Evolutionary conservation across 2,329 filamentous ascomycete genomes (phyloP).

Genomic region (Penicillium sp.): DNA sequence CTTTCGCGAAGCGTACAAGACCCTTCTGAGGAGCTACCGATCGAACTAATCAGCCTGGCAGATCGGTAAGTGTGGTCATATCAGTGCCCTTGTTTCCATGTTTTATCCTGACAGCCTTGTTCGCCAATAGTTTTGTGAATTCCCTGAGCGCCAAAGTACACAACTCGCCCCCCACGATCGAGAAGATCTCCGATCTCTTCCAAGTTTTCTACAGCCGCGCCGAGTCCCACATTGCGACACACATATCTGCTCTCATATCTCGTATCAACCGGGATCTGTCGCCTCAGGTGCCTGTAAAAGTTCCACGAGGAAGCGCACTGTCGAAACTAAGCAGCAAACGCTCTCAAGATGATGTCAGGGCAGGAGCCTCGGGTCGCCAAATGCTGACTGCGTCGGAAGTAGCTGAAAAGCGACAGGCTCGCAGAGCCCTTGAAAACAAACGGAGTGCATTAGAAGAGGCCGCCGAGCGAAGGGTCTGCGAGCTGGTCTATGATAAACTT

Average conservation of each 20-base stretch:
- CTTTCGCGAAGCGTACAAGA: constrained; percentile 49
- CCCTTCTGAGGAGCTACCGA: constrained; percentile 84
- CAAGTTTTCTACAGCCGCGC: constrained; percentile 89
- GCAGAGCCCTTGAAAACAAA: constrained; percentile 75
- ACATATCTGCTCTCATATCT: constrained; percentile 76
- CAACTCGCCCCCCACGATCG: constrained; percentile 75
- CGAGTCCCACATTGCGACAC: constrained; percentile 77
- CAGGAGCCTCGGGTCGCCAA: constrained; percentile 61
- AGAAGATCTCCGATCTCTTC: constrained; percentile 79
- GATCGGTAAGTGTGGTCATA: constrained; percentile 62
- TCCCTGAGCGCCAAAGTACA: constrained; percentile 85
- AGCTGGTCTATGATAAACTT: constrained; percentile 80
- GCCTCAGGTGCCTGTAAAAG: constrained; percentile 55
- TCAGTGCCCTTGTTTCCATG: neutral
- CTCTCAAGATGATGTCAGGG: constrained; percentile 29
- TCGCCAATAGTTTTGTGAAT: constrained; percentile 71
- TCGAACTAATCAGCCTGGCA: constrained; percentile 85
- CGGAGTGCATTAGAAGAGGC: constrained; percentile 78
- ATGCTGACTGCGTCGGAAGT: constrained; percentile 91
- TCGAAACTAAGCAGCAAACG: constrained; percentile 51
- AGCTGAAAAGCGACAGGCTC: constrained; percentile 71
- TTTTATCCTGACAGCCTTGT: constrained; percentile 1
- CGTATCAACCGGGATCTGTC: constrained; percentile 68
- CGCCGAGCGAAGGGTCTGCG: constrained; percentile 80
- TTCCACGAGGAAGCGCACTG: constrained; percentile 54